Percentiles rank a stretch among this genome's conserved stretches.
These are phyloP conservation scores for Venturia effusa DNA, from an alignment of 2,329 filamentous ascomycete species.

Conservation along the genomic window DNA sequence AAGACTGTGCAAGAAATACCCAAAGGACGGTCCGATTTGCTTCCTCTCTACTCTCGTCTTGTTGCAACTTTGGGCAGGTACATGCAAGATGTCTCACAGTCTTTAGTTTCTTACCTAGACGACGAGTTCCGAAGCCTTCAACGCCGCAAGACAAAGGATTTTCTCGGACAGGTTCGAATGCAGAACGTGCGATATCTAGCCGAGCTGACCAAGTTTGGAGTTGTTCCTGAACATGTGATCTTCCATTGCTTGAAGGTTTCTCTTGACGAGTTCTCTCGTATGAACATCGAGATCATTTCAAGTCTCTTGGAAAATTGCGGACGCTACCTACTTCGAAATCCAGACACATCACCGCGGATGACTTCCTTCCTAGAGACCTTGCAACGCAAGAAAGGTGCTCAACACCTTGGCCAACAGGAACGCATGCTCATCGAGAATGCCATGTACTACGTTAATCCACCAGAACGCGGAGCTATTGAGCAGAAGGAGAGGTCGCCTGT, in stretches of 20 bases:
- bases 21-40: conserved; percentile 81
- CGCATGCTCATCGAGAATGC: conserved; percentile 98
- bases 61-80: conserved; percentile 90
- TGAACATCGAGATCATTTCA: conserved; percentile 98
- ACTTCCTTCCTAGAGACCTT: conserved; percentile 85
- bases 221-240: conserved; percentile 95
- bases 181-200: conserved; percentile 96
- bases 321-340: conserved; percentile 82
- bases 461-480: conserved; percentile 83
- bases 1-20: conserved; percentile 92
- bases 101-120: conserved; percentile 82
- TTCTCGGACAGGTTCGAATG: conserved; percentile 84
- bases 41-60: conserved; percentile 84
- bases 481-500: conserved; percentile 93
- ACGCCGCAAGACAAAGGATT: conserved; percentile 94
- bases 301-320: conserved; percentile 95
- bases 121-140: conserved; percentile 95
- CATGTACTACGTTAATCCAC: conserved; percentile 94
- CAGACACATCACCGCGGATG: conserved; percentile 90
- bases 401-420: conserved; percentile 91
- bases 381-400: conserved; percentile 88
- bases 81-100: conserved; percentile 88
- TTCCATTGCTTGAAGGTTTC: conserved; percentile 98
- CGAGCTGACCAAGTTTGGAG: conserved; percentile 94
- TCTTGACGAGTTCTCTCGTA: conserved; percentile 91